Percentiles rank a stretch among this genome's conserved stretches.
Evolutionary conservation across 306 rosid species (phyloP).

Genomic region (Fragaria ananassa): DNA sequence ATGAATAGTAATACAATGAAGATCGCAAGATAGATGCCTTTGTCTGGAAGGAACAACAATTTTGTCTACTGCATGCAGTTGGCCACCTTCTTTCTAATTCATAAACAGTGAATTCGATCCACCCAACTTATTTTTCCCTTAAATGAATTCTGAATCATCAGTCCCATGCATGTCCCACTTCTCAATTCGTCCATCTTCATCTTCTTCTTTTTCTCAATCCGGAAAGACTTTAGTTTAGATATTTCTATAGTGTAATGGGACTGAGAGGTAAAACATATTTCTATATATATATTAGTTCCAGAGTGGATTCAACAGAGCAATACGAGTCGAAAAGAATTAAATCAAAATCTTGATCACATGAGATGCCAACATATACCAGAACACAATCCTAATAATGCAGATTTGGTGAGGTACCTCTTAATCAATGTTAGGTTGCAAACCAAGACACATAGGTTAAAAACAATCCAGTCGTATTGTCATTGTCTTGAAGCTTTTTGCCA

Average conservation of each 20-base stretch:
- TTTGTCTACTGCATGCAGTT: conserved; percentile 33
- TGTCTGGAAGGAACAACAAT: conserved; percentile 62
- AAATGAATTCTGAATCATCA: conserved; percentile 26
- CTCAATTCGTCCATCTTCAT: conserved; percentile 12
- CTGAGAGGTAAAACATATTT: too few relatives aligned
- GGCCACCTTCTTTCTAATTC: conserved; percentile 3
- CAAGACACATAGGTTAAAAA: background rate
- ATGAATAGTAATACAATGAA: conserved; percentile 7
- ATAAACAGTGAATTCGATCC: conserved; percentile 17
- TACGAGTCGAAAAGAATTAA: conserved; percentile 17
- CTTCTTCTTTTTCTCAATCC: background rate
- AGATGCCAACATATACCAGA: conserved; percentile 20
- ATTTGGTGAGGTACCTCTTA: conserved; percentile 25
- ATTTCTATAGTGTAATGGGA: background rate
- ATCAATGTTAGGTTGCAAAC: conserved; percentile 2
- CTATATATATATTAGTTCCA: too few relatives aligned
- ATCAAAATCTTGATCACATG: conserved; percentile 14
- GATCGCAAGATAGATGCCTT: conserved; percentile 38
- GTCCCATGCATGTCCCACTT: conserved; percentile 8
- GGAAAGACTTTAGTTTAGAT: background rate
- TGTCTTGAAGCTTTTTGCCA: background rate
- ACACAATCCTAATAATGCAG: conserved; percentile 31
- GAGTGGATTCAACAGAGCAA: background rate
- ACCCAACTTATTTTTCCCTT: background rate
- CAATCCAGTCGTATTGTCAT: conserved; percentile 2